Evolutionary conservation across 148 eudicot species (phyloP), one percentile per base, ranked within the genome.

Genomic region (Polygonum maritimum): DNA sequence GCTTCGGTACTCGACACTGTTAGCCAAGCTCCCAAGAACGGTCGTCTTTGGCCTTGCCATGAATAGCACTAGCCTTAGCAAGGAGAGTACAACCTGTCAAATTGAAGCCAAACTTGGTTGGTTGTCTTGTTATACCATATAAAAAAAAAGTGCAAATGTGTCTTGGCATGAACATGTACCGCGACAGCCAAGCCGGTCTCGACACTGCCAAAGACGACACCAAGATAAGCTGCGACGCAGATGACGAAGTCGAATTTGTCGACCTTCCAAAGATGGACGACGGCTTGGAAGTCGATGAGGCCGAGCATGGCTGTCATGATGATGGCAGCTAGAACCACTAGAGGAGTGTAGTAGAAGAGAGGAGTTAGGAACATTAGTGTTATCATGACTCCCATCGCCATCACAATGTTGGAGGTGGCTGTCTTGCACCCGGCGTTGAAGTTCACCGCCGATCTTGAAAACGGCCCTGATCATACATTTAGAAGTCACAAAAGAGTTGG

Each of bases 361-460:
- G 95, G 92, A 1, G 85, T 88, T 40, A 88, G 79, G 52, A 88
- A 76, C 69, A 88, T 39, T 62, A 88, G 48, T 3, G 90, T 87
- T 13, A 90, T 76, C 89, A 90, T 85, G 54, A 90, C 89, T 36
- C 86, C 82, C 1, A 79, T 76, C 2, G 95, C 84, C 95, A 88
- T 88, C 62, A 88, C 88, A 5, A 90, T 85, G 78, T 90, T 88
- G 11, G 95, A 88, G 51, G 82, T 81, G 47, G 86, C 85, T 4
- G 89, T 84, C 65, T 84, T 78, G 71, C 92, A 88, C 51, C 95
- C 92, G 2, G 95, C 92, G 41, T 87, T 87, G 81, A 81, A 85
- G 49, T 90, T 90, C 77, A 90, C 95, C 22, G 95, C 92, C 4
- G 88, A 78, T 67, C 91, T 76, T 3, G 95, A 90, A 80, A 90